Evolutionary conservation across 139 green algal genomes (phyloP), one percentile per base, ranked within the genome.

Genomic region (Tetradesmus lagerheimii): DNA sequence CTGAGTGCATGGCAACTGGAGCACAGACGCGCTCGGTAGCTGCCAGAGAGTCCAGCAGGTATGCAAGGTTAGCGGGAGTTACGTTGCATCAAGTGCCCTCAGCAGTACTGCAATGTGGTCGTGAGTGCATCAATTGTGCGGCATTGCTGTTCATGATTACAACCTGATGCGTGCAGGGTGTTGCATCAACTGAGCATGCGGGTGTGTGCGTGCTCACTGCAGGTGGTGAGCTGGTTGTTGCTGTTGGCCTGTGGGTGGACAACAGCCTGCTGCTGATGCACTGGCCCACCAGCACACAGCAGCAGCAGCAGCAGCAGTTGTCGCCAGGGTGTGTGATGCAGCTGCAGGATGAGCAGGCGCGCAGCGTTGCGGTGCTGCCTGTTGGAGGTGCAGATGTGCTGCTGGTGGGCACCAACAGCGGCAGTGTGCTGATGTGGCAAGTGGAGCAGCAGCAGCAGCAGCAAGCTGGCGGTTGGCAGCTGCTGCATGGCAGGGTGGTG

Each of bases 201-300:
- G 12, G 4, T 80, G 2, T 45, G 35, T 80, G 75, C 2, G 34
- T 62, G 15, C 5, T 1, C n/a, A 11, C n/a, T 80, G 64, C 83
- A 88, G 83, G 47, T 64, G 75, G 74, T 12, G 16, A 41, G 23
- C 78, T 83, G 29, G n/a, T 89, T 1, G 53, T 90, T 8, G 86
- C 86, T 39, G 74, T 39, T 1, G 86, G 86, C n/a, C 35, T 90
- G 31, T 90, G 86, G 86, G 74, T 90, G 11, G 86, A 90, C 43
- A 90, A 90, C 34, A 45, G 31, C 8, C 25, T 90, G 20, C 74
- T 90, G 74, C 45, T 90, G 45, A 45, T 85, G 74, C 74, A 43
- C 6, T 90, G 85, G 85, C 85, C 67, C 27, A 34, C 16, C 66
- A 41, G 38, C 39, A 89, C 31, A 34, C 83, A 88, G 29, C 83